Percentiles rank a stretch among this genome's conserved stretches.
phyloP scores from a whole-genome alignment of 108 stramenopile genomes.

The Conticribra guillardii region DNA sequence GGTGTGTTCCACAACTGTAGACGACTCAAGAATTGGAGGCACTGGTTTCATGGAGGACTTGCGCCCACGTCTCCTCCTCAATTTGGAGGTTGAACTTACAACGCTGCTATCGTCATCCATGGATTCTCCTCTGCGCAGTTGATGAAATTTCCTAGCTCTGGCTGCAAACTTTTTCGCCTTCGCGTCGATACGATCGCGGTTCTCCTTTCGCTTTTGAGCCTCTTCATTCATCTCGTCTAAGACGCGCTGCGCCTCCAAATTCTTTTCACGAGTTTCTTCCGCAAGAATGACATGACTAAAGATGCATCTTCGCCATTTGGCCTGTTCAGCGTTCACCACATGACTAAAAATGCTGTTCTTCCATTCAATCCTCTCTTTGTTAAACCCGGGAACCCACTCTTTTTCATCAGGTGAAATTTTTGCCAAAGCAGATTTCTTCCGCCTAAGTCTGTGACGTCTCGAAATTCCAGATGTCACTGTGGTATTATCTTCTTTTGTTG shows the following conservation, averaged over 20 bases:
- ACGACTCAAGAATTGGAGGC: neutral
- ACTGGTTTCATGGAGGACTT: conserved; percentile 23
- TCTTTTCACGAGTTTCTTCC: conserved; percentile 33
- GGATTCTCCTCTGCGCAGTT: conserved; percentile 33
- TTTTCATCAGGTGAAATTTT: conserved; percentile 40
- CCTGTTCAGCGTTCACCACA: conserved; percentile 46
- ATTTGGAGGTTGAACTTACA: conserved; percentile 28
- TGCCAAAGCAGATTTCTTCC: conserved; percentile 54
- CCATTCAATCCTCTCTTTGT: conserved; percentile 44
- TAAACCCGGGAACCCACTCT: too few species aligned
- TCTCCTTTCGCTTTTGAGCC: conserved; percentile 24
- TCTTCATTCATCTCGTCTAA: conserved; percentile 40
- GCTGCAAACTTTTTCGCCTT: conserved; percentile 51
- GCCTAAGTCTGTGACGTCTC: conserved; percentile 40
- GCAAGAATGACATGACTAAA: conserved; percentile 38
- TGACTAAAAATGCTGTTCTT: conserved; percentile 22
- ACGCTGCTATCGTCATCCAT: conserved; percentile 43
- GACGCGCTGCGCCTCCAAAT: conserved; percentile 24
- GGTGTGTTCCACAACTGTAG: neutral
- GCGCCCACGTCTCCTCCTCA: conserved; percentile 37
- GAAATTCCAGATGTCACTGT: conserved; percentile 50
- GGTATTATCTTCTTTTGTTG: conserved; percentile 40
- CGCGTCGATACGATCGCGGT: conserved; percentile 34
- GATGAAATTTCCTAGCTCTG: conserved; percentile 40
- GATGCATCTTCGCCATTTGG: conserved; percentile 33